phyloP scores from a whole-genome alignment of 352 stramenopile species.

The Albugo laibachii region DNA sequence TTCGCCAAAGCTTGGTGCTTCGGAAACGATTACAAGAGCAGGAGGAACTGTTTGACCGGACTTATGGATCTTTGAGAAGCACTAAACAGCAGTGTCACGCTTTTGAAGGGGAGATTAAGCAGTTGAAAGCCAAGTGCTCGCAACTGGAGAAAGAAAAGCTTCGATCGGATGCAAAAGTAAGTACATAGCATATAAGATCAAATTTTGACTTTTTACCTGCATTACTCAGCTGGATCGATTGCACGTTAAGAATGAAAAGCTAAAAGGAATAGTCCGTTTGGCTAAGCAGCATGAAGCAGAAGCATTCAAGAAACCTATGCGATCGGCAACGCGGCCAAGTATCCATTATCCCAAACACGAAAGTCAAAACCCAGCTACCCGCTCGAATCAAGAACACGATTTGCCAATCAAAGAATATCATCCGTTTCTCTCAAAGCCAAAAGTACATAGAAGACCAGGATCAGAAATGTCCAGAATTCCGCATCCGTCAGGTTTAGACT shows the following conservation, averaged over 20 bases:
- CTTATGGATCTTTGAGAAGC: constrained; percentile 16
- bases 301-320: constrained; percentile 17
- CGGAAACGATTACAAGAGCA: constrained; percentile 15
- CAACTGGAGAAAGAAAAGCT: constrained; percentile 17
- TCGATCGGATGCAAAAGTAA: constrained; percentile 27
- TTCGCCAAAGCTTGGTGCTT: constrained; percentile 12
- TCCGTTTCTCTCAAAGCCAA: too few species aligned
- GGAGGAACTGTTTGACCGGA: constrained; percentile 10
- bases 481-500: too few species aligned
- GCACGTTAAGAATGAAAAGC: constrained; percentile 16
- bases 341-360: too few species aligned
- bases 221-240: constrained; percentile 26
- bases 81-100: constrained; percentile 10
- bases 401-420: too few species aligned
- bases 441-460: too few species aligned
- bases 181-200: background rate
- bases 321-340: background rate
- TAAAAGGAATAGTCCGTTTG: constrained; percentile 13
- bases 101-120: constrained; percentile 14
- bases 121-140: constrained; percentile 12
- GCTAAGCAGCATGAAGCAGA: constrained; percentile 27
- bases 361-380: too few species aligned
- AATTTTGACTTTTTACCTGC: constrained; percentile 1
- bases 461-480: too few species aligned
- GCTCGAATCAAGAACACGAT: too few species aligned